These are phyloP conservation scores for Fusarium begoniae DNA, from an alignment of 2,329 filamentous ascomycete genomes.

Conservation along the genomic window DNA sequence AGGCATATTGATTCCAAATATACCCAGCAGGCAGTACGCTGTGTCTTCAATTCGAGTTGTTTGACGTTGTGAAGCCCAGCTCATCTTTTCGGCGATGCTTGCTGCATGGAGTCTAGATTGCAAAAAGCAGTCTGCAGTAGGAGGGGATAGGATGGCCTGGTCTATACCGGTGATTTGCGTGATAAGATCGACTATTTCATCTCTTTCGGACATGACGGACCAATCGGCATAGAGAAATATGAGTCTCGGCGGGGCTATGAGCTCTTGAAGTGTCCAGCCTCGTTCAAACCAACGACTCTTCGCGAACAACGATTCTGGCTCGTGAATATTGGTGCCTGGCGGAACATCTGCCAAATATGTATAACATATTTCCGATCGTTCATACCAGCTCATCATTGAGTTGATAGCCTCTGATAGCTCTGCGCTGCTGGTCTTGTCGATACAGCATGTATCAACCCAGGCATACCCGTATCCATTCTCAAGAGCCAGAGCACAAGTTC, in stretches of 20 bases:
- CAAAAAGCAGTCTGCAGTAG: rapidly evolving
- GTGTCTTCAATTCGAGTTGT: background rate
- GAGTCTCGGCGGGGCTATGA: background rate
- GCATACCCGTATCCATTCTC: background rate
- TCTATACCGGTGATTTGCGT: too few species aligned
- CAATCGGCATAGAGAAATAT: background rate
- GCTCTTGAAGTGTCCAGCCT: background rate
- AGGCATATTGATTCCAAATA: background rate
- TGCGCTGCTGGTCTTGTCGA: background rate
- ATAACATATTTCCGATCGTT: background rate
- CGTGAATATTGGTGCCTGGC: background rate
- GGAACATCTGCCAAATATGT: background rate
- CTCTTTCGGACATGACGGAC: background rate
- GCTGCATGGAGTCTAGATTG: background rate
- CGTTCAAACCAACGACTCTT: background rate
- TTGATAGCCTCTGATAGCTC: background rate
- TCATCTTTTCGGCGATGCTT: background rate
- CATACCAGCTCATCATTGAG: background rate
- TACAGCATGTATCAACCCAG: background rate
- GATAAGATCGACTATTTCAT: rapidly evolving
- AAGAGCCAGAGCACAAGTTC: background rate
- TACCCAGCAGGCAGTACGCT: background rate
- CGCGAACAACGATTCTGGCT: background rate
- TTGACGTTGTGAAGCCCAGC: background rate
- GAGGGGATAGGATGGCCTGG: background rate